Percentiles rank a stretch among this genome's conserved stretches.
phyloP scores from a whole-genome alignment of 495 filamentous ascomycete genomes.

The Lophiostoma macrostomum region DNA sequence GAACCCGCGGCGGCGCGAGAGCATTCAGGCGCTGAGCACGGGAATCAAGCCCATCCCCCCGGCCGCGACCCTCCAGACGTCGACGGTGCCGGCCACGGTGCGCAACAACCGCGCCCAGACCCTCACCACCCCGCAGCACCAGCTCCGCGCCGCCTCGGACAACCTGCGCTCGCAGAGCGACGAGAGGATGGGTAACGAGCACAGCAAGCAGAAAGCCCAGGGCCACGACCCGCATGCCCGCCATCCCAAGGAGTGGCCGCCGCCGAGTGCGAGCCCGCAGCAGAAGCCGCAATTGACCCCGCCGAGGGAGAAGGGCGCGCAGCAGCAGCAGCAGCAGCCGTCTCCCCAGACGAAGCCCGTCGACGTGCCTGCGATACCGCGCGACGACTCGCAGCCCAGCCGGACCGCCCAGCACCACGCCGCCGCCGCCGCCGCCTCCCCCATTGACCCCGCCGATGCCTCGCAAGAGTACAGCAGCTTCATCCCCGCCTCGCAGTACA shows the following conservation, averaged over 20 bases:
- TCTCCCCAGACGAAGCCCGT: slow-evolving; percentile 28
- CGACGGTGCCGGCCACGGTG: slow-evolving; percentile 1
- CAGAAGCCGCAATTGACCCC: background rate
- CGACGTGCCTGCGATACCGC: slow-evolving; percentile 21
- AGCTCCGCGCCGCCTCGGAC: slow-evolving; percentile 9
- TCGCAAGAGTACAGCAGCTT: slow-evolving; percentile 27
- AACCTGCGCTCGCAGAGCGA: background rate
- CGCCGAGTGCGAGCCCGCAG: background rate
- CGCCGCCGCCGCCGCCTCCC: slow-evolving; percentile 5
- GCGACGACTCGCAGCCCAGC: slow-evolving; percentile 5
- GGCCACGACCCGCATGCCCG: no score
- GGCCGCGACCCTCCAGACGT: slow-evolving; percentile 32
- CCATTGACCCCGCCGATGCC: slow-evolving; percentile 31
- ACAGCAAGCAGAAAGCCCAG: slow-evolving; percentile 12
- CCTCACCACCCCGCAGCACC: slow-evolving; percentile 26
- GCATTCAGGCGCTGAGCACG: slow-evolving; percentile 31
- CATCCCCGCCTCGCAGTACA: slow-evolving; percentile 49
- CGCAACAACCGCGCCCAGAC: slow-evolving; percentile 28
- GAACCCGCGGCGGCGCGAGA: slow-evolving; percentile 36
- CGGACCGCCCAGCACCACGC: background rate
- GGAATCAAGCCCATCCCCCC: slow-evolving; percentile 39
- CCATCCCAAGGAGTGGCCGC: no score
- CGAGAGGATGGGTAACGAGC: slow-evolving; percentile 34
- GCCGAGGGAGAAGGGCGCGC: background rate
- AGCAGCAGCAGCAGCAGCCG: background rate